phyloP scores from a whole-genome alignment of 805 yeast genomes.

The Metschnikowia continentalis region DNA sequence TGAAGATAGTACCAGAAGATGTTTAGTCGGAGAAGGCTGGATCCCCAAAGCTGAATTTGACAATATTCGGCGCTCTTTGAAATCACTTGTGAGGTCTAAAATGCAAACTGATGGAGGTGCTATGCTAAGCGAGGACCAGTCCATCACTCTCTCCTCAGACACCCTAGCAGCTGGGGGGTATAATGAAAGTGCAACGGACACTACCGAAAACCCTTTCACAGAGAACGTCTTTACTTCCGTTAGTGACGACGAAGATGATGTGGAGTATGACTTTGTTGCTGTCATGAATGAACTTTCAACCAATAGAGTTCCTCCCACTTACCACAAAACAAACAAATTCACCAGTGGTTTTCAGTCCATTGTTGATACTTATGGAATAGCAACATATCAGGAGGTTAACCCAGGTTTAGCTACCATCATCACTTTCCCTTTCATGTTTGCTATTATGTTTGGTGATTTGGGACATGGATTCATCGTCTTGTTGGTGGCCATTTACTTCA shows the following conservation, averaged over 20 bases:
- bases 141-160: slow-evolving; percentile 15
- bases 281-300: slow-evolving; percentile 60
- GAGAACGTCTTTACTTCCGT: background rate
- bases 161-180: slow-evolving; percentile 13
- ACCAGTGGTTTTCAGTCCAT: slow-evolving; percentile 67
- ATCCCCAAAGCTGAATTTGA: slow-evolving; percentile 53
- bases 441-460: slow-evolving; percentile 79
- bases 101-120: slow-evolving; percentile 6
- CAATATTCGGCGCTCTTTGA: slow-evolving; percentile 34
- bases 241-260: slow-evolving; percentile 20
- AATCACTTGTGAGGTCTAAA: slow-evolving; percentile 39
- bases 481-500: slow-evolving; percentile 51
- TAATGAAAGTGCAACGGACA: slow-evolving; percentile 6
- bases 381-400: slow-evolving; percentile 70
- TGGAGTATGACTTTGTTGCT: slow-evolving; percentile 21
- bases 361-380: slow-evolving; percentile 74
- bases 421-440: slow-evolving; percentile 79
- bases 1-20: slow-evolving; percentile 62
- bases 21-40: slow-evolving; percentile 74
- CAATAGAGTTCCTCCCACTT: slow-evolving; percentile 67
- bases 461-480: slow-evolving; percentile 70
- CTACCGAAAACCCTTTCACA: slow-evolving; percentile 6
- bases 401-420: slow-evolving; percentile 72
- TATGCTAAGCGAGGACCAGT: slow-evolving; percentile 5
- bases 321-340: slow-evolving; percentile 64